Evolutionary conservation across 345 rosid genomes (phyloP), one percentile per base, ranked within the genome.

Genomic region (Schrenkiella parvula): DNA sequence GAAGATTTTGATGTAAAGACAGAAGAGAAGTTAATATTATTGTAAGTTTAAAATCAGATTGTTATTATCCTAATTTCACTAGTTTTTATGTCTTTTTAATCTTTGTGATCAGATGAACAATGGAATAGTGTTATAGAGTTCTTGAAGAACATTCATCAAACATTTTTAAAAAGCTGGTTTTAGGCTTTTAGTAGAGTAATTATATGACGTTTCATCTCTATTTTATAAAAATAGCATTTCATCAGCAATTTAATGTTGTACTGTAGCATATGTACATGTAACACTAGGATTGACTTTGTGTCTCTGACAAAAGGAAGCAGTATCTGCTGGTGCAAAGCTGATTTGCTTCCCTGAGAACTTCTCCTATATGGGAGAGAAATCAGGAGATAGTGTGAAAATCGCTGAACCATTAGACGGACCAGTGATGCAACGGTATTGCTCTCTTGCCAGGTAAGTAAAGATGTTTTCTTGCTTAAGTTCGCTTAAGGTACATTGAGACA

Each of bases 311-410:
- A 76, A 89, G 97, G 97, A 93, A 81, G 98, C 98, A 21, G 89
- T 82, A 28, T 79, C 84, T 13, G 92, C 88, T 0, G 97, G 92
- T 28, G 98, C 90, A 14, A 93, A 88, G 78, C 73, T 93, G 81
- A 83, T 93, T 56, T 93, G 98, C 73, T 81, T 93, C 52, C 98
- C 97, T 0, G 98, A 93, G 74, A 87, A 84, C 72, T 93, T 90
- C 71, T 88, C 96, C 1, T 93, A 66, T 57, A 81, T 93, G 4
- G 97, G 89, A 25, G 87, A 71, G 18, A 79, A 59, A 59, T 78
- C 79, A 34, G 98, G 91, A 42, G 97, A 89, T 62, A 89, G 93
- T 74, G 82, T 89, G 29, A 84, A 78, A 53, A 51, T 91, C 61
- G 89, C 93, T 0, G 91, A 93, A 73, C 75, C 97, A 15, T 75